A percentile compares a stretch with the other conserved stretches of the same genome.
phyloP scores from a whole-genome alignment of 2,329 filamentous ascomycete species.

The Botrytis porri region DNA sequence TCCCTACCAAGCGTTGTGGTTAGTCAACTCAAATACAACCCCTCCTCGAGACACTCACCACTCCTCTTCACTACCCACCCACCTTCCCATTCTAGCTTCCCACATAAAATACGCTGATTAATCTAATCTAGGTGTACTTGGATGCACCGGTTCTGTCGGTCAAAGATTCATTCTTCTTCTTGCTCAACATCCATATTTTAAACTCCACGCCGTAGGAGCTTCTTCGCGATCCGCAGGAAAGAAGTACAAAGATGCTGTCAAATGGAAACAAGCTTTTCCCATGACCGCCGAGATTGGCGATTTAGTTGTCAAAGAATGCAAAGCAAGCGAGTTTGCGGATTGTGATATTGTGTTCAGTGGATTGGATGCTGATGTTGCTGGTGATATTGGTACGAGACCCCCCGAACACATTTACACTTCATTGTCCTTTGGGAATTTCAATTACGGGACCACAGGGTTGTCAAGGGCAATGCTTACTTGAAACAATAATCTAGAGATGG shows the following conservation, averaged over 20 bases:
- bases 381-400: conserved; percentile 70
- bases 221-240: conserved; percentile 88
- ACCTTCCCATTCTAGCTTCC: background rate
- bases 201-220: conserved; percentile 84
- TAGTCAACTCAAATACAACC: conserved; percentile 24
- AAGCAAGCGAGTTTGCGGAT: conserved; percentile 75
- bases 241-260: conserved; percentile 89
- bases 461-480: background rate
- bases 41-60: conserved; percentile 12
- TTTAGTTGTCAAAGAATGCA: conserved; percentile 82
- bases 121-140: conserved; percentile 64
- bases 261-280: conserved; percentile 87
- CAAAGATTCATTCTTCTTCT: conserved; percentile 94
- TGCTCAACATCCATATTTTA: conserved; percentile 80
- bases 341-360: conserved; percentile 94
- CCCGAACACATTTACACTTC: too few species aligned
- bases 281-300: conserved; percentile 75
- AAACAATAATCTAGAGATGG: conserved; percentile 63
- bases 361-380: conserved; percentile 87
- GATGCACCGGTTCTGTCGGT: conserved; percentile 90
- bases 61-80: background rate
- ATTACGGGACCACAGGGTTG: background rate
- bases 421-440: background rate
- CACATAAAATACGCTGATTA: background rate
- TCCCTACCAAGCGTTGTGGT: conserved; percentile 56